Base-by-base conservation (phyloP, 768 basidiomycete genomes). In the Leccinum arenicola region DNA sequence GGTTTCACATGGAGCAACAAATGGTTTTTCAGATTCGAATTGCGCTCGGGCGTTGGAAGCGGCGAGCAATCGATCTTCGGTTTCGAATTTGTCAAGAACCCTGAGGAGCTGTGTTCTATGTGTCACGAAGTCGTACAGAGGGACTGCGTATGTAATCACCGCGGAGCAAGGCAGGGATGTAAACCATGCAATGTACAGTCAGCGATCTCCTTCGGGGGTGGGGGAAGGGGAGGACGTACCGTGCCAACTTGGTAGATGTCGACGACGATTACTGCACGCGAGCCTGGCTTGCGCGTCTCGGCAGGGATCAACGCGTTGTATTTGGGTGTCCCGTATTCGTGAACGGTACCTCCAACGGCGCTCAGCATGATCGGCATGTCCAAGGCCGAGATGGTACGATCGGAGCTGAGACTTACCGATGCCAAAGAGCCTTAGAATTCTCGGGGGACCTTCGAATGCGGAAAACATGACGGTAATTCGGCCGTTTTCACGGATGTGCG, bases 291-390 rank as follows among this genome's bases (percentile, higher is more conserved):
- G 11, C 86, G 79, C 29, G 68, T 69, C 29, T 74, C 72, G 0
- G 74, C 67, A 0, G 82, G 78, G n/a, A 89, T 75, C 38, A 83
- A 76, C 0, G 66, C 69, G 53, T 85, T 76, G 62, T 85, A 89
- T 62, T 86, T 84, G 1, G 80, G 78, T 2, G 83, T 82, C 4
- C 85, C 87, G 62, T 84, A 82, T 65, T 89, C 86, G 61, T 86
- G 75, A 12, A 82, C 81, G 1, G 77, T 78, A 9, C 85, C 88
- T 87, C 55, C 25, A 55, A 17, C 29, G 40, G 6, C 17, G 27
- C 25, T 35, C 55, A 21, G n/a, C 19, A 45, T 45, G 40, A 10
- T 15, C 10, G 23, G 33, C 21, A 6, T 31, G 27, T 6, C 31
- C 2, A 60, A 77, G 33, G 17, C n/a, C 9, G n/a, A 43, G n/a